A percentile compares a stretch with the other conserved stretches of the same genome.
Evolutionary conservation across 345 rosid genomes (phyloP).

Genomic region (Melaleuca quinquenervia): DNA sequence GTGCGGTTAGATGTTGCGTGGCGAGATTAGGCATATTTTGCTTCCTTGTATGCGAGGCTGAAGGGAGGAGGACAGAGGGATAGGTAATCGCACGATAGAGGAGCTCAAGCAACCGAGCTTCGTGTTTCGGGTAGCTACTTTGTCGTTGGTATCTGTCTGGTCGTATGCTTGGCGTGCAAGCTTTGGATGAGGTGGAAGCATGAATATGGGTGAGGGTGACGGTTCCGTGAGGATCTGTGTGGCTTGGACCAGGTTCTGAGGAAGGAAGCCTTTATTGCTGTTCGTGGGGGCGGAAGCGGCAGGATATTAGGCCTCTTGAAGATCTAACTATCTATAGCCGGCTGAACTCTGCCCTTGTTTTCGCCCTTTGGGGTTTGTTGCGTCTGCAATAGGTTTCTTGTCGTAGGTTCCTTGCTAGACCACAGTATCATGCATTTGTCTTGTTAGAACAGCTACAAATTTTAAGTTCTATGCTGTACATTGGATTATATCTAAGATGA

Average conservation of each 20-base stretch:
- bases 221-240: not conserved
- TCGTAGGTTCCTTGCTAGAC: not conserved
- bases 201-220: not conserved
- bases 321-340: not conserved
- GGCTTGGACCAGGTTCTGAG: not conserved
- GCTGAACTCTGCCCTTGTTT: not conserved
- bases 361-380: not conserved
- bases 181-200: not conserved
- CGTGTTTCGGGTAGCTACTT: not conserved
- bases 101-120: not conserved
- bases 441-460: not conserved
- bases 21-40: not conserved
- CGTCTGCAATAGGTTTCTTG: not conserved
- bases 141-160: not conserved
- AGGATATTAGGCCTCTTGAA: not conserved
- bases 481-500: not conserved
- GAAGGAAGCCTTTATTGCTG: not conserved
- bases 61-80: not conserved
- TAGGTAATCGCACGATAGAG: not conserved
- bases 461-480: not conserved
- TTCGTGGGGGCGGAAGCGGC: not conserved
- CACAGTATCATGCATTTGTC: not conserved
- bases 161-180: not conserved
- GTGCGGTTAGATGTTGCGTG: not conserved
- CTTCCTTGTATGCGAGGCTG: not conserved